Percentiles rank a stretch among this genome's conserved stretches.
Evolutionary conservation across 2,329 filamentous ascomycete genomes (phyloP).

Genomic region (Peltaster fructicola): DNA sequence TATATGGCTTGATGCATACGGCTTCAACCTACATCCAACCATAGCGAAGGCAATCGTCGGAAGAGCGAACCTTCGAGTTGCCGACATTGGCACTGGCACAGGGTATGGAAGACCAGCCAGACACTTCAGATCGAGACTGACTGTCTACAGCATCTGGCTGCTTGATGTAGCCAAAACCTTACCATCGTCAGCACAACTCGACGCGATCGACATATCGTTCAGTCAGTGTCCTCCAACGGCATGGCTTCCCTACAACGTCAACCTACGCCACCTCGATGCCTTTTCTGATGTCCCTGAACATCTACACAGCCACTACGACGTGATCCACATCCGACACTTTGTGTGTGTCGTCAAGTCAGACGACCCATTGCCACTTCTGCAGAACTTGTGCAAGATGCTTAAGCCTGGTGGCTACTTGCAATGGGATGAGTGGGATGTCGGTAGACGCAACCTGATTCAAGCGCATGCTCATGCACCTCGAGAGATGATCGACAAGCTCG

Average conservation of each 20-base stretch:
- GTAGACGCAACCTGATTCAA: too few relatives aligned
- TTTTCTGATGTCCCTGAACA: constrained; percentile 3
- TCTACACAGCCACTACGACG: constrained; percentile 2
- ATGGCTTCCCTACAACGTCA: constrained; percentile 4
- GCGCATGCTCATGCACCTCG: constrained; percentile 5
- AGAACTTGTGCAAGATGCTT: constrained; percentile 2
- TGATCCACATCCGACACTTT: constrained; percentile 4
- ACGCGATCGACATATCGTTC: constrained; percentile 3
- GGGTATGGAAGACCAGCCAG: constrained; percentile 1
- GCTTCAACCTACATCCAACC: too few relatives aligned
- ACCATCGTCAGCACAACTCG: constrained; percentile 2
- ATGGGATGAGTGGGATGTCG: too few relatives aligned
- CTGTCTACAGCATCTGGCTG: constrained; percentile 3
- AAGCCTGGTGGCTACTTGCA: constrained; percentile 5
- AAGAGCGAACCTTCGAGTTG: constrained; percentile 2
- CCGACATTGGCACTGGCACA: constrained; percentile 3
- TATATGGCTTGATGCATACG: too few relatives aligned
- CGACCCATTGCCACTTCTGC: constrained; percentile 2
- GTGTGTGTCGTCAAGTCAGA: constrained; percentile 4
- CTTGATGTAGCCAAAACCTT: constrained; percentile 3
- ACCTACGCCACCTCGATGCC: constrained; percentile 2
- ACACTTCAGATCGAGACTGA: background rate
- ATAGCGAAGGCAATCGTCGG: constrained; percentile 1
- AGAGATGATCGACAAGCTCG: constrained; percentile 8
- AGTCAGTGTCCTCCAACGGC: constrained; percentile 3